phyloP scores from a whole-genome alignment of 2,329 filamentous ascomycete genomes.

The Coniosporium tulheliwenetii region DNA sequence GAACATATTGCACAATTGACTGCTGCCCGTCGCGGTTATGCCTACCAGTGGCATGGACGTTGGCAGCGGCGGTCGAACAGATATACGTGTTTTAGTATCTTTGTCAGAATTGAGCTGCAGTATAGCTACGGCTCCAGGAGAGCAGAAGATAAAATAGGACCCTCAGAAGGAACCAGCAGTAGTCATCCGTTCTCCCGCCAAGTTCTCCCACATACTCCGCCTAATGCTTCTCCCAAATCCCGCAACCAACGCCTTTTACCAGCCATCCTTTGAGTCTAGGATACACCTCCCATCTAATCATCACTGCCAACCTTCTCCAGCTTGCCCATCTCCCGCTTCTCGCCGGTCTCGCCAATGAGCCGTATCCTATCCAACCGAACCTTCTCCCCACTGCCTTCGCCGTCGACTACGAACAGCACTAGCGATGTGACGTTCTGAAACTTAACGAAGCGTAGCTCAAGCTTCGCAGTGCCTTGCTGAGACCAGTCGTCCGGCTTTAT shows the following conservation, averaged over 20 bases:
- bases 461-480: slow-evolving; percentile 30
- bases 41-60: slow-evolving; percentile 18
- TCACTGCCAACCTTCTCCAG: slow-evolving; percentile 86
- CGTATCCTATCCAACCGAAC: slow-evolving; percentile 66
- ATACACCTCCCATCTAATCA: slow-evolving; percentile 4
- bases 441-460: slow-evolving; percentile 75
- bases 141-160: no score
- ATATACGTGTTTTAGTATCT: not conserved
- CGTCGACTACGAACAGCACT: slow-evolving; percentile 73
- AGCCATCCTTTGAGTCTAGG: no score
- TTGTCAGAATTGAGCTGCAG: no score
- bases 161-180: no score
- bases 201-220: no score
- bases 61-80: slow-evolving; percentile 39
- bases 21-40: slow-evolving; percentile 22
- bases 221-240: no score
- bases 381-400: slow-evolving; percentile 69
- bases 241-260: no score
- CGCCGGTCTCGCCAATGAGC: slow-evolving; percentile 75
- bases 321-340: slow-evolving; percentile 88
- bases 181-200: no score
- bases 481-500: slow-evolving; percentile 65
- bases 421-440: slow-evolving; percentile 87
- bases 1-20: slow-evolving; percentile 54
- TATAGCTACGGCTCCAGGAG: no score